A percentile compares a stretch with the other conserved stretches of the same genome.
Evolutionary conservation across 1,284 basidiomycete species (phyloP).

Genomic region (Boletus mariae): DNA sequence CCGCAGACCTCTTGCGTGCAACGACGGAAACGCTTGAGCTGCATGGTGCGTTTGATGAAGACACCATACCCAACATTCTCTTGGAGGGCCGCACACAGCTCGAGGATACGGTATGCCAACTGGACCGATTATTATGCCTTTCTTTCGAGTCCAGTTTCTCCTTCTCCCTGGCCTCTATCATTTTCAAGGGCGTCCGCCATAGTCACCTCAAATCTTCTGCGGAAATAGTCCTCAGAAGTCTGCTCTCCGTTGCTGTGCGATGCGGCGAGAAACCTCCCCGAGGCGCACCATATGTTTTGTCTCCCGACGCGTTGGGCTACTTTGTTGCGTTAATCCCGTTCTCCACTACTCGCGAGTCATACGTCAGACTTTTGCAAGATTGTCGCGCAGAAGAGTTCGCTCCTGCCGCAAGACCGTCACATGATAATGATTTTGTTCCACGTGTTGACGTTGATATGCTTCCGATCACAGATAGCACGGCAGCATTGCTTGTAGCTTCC

Average conservation of each 20-base stretch:
- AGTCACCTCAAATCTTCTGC: conserved; percentile 59
- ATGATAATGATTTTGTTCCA: conserved; percentile 50
- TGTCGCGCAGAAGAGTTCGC: conserved; percentile 52
- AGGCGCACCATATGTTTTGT: conserved; percentile 43
- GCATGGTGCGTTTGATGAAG: conserved; percentile 53
- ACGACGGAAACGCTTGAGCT: conserved; percentile 66
- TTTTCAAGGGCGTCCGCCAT: conserved; percentile 84
- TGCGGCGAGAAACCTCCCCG: conserved; percentile 40
- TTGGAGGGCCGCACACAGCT: conserved; percentile 63
- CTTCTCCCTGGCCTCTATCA: conserved; percentile 75
- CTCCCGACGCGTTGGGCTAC: conserved; percentile 69
- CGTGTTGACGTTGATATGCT: conserved; percentile 56
- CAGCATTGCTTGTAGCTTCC: conserved; percentile 71
- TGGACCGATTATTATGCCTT: conserved; percentile 71
- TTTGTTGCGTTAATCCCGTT: conserved; percentile 78
- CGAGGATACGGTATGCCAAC: conserved; percentile 66
- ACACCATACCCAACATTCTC: conserved; percentile 55
- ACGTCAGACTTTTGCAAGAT: conserved; percentile 58
- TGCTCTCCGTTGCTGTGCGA: conserved; percentile 55
- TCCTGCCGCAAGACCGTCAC: conserved; percentile 36
- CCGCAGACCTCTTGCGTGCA: conserved; percentile 59
- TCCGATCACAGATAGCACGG: conserved; percentile 61
- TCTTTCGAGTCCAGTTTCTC: conserved; percentile 80
- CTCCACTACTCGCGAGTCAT: conserved; percentile 54
- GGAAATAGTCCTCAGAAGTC: conserved; percentile 52